Conservation (phyloP, 768 basidiomycete species). For the Rhodocollybia butyracea region DNA sequence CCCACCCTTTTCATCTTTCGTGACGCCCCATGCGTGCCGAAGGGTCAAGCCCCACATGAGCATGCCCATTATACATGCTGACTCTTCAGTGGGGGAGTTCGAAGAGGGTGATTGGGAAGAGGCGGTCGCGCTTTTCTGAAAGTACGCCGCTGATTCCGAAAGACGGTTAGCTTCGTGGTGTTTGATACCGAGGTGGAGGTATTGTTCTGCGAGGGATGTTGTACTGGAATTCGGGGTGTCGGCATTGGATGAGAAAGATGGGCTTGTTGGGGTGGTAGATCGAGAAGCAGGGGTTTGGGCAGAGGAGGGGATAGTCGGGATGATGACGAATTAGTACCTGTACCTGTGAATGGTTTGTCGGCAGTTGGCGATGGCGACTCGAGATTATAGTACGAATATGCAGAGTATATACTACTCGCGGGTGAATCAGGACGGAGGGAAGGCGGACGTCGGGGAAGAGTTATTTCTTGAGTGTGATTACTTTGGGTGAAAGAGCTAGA, state of each 20-base stretch:
- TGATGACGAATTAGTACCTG: too few relatives aligned
- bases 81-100: too few relatives aligned
- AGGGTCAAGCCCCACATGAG: constrained; percentile 87
- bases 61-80: constrained; percentile 89
- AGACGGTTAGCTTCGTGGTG: constrained; percentile 81
- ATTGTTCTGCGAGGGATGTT: constrained; percentile 53
- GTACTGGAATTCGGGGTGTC: background rate
- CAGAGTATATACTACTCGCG: constrained; percentile 50
- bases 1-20: constrained; percentile 72
- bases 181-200: constrained; percentile 71
- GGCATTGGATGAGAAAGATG: background rate
- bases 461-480: constrained; percentile 9
- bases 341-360: constrained; percentile 10
- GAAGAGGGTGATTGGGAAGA: too few relatives aligned
- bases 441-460: constrained; percentile 31
- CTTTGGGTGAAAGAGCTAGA: constrained; percentile 7
- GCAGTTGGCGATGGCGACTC: constrained; percentile 40
- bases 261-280: constrained; percentile 6
- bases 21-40: constrained; percentile 86
- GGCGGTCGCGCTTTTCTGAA: constrained; percentile 69
- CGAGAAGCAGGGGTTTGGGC: constrained; percentile 5
- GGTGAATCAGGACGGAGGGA: constrained; percentile 34
- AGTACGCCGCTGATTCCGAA: constrained; percentile 3
- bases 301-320: constrained; percentile 9
- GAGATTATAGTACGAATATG: constrained; percentile 65